Percentiles rank a stretch among this genome's conserved stretches.
Evolutionary conservation across 108 stramenopile genomes (phyloP).

Genomic region (Fragilaria radians): DNA sequence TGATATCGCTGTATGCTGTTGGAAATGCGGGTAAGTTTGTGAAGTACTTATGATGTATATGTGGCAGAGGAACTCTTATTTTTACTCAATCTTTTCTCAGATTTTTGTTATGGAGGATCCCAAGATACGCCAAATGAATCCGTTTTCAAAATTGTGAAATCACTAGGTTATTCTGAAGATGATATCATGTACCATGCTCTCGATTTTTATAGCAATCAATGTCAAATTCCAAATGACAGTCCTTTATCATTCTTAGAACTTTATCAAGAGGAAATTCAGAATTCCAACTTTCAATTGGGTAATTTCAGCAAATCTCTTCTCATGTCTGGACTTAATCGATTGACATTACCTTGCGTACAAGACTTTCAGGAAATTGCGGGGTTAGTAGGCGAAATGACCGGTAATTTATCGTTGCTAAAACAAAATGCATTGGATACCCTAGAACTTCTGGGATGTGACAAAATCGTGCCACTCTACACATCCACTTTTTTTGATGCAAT

Average conservation of each 20-base stretch:
- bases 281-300: neutral
- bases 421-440: conserved; percentile 9
- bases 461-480: conserved; percentile 29
- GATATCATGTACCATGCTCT: conserved; percentile 1
- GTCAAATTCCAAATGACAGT: conserved; percentile 12
- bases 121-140: conserved; percentile 14
- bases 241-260: conserved; percentile 27
- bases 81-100: conserved; percentile 2
- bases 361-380: conserved; percentile 15
- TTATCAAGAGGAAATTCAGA: conserved; percentile 15
- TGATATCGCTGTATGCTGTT: conserved; percentile 2
- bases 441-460: conserved; percentile 22
- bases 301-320: neutral
- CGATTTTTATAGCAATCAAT: neutral
- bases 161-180: neutral
- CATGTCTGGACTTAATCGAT: conserved; percentile 1
- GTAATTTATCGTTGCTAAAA: conserved; percentile 13
- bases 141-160: conserved; percentile 17
- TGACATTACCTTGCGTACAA: conserved; percentile 23
- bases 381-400: conserved; percentile 8
- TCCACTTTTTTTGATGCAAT: conserved; percentile 15
- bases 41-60: no score
- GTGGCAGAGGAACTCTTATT: no score
- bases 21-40: conserved; percentile 12
- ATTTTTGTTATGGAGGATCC: conserved; percentile 20